Evolutionary conservation across 805 yeast genomes (phyloP).

Genomic region (Zygosaccharomyces kombuchaensis): DNA sequence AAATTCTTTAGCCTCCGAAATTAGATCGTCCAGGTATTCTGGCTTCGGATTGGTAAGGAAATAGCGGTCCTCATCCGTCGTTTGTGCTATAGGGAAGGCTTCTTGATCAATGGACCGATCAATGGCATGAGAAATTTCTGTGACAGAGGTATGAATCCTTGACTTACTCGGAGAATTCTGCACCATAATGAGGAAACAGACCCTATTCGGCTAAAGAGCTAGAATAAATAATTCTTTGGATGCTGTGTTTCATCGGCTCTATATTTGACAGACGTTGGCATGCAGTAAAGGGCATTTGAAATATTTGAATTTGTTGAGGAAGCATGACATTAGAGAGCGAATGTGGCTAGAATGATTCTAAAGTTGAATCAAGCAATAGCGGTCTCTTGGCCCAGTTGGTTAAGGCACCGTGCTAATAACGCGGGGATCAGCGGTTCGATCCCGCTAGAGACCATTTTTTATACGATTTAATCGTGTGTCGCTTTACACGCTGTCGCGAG

Average conservation of each 20-base stretch:
- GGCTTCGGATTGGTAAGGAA: conserved; percentile 74
- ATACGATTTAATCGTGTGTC: background rate
- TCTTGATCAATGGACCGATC: conserved; percentile 66
- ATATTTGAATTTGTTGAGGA: background rate
- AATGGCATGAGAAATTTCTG: conserved; percentile 68
- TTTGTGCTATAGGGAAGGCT: conserved; percentile 65
- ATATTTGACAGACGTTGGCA: background rate
- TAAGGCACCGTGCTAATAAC: conserved; percentile 34
- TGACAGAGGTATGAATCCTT: conserved; percentile 58
- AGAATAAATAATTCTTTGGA: background rate
- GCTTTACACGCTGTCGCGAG: background rate
- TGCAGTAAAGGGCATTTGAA: background rate
- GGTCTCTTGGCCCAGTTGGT: conserved; percentile 34
- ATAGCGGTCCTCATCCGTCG: conserved; percentile 68
- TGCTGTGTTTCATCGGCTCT: background rate
- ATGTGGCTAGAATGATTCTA: too few species aligned
- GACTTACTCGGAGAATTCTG: conserved; percentile 2
- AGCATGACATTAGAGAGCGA: too few species aligned
- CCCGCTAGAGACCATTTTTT: conserved; percentile 29
- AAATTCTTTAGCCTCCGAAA: conserved; percentile 54
- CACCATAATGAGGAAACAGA: background rate
- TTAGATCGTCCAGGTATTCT: conserved; percentile 59
- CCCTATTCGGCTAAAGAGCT: too few species aligned
- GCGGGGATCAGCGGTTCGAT: conserved; percentile 34
- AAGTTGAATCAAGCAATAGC: background rate